Percentiles rank a stretch among this genome's conserved stretches.
These are phyloP conservation scores for Yarrowia osloensis DNA, from an alignment of 805 yeast species.

Conservation along the genomic window DNA sequence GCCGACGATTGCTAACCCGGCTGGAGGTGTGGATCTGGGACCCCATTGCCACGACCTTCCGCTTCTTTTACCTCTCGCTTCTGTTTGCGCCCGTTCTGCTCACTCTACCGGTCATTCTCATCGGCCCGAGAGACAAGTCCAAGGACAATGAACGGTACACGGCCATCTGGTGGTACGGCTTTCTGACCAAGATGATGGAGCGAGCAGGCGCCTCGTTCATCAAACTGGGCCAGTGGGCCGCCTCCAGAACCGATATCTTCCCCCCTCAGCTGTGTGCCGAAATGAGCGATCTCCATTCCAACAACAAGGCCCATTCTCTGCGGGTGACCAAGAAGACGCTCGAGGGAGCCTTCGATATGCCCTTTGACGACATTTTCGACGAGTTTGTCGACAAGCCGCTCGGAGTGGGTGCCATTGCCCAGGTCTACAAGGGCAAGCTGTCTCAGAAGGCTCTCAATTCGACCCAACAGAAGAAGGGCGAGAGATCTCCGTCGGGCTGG, in stretches of 20 bases:
- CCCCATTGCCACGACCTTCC: conserved; percentile 64
- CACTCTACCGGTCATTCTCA: conserved; percentile 57
- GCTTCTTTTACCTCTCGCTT: conserved; percentile 67
- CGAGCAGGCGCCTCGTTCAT: conserved; percentile 84
- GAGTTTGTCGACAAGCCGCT: conserved; percentile 74
- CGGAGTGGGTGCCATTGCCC: conserved; percentile 99
- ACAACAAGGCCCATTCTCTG: conserved; percentile 73
- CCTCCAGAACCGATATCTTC: conserved; percentile 92
- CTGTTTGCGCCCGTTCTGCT: conserved; percentile 72
- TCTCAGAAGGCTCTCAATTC: conserved; percentile 23
- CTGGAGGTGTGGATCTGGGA: conserved; percentile 44
- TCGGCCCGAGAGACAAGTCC: conserved; percentile 48
- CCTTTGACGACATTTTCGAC: conserved; percentile 76
- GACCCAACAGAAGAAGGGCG: neutral
- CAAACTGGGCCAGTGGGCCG: conserved; percentile 97
- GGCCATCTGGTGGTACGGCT: conserved; percentile 66
- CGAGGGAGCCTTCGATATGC: conserved; percentile 58
- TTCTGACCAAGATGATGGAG: conserved; percentile 69
- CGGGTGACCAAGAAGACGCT: conserved; percentile 60
- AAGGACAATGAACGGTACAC: conserved; percentile 56
- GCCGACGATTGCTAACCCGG: conserved; percentile 6
- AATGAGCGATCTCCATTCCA: conserved; percentile 75
- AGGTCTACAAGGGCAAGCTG: conserved; percentile 78
- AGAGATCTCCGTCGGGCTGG: conserved; percentile 42
- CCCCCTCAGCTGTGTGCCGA: conserved; percentile 76